phyloP scores from a whole-genome alignment of 2,329 filamentous ascomycete genomes.

The Aquanectria penicillioides region DNA sequence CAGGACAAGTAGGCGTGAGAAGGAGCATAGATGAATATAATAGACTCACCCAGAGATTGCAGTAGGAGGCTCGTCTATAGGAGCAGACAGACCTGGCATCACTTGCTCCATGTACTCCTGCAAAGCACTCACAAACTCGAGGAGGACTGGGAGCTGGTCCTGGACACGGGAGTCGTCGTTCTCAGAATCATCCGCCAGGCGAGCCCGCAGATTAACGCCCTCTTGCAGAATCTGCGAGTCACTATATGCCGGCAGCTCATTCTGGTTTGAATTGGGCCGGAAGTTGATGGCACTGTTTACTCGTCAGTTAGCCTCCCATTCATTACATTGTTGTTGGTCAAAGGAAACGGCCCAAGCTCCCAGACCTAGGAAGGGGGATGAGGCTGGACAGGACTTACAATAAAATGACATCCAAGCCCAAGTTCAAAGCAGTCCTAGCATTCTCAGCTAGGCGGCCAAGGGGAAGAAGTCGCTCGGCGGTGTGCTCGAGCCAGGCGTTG shows the following conservation, averaged over 20 bases:
- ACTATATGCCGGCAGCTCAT: slow-evolving; percentile 40
- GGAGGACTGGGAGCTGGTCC: slow-evolving; percentile 25
- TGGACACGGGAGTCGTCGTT: slow-evolving; percentile 34
- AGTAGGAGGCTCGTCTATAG: slow-evolving; percentile 15
- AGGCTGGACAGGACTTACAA: slow-evolving; percentile 27
- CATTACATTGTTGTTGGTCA: too few relatives aligned
- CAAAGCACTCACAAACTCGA: slow-evolving; percentile 37
- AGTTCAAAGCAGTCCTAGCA: slow-evolving; percentile 36
- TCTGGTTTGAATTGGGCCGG: slow-evolving; percentile 27
- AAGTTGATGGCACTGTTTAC: slow-evolving; percentile 33
- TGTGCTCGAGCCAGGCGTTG: slow-evolving; percentile 35
- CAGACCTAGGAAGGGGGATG: too few relatives aligned
- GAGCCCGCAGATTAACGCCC: slow-evolving; percentile 30
- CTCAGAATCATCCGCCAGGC: slow-evolving; percentile 28
- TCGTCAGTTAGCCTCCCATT: slow-evolving; percentile 15
- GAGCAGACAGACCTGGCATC: slow-evolving; percentile 15
- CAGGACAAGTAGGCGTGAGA: too few relatives aligned
- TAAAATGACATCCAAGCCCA: slow-evolving; percentile 35
- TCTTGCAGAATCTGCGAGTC: slow-evolving; percentile 42
- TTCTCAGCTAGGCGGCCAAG: slow-evolving; percentile 32
- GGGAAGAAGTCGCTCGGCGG: slow-evolving; percentile 34
- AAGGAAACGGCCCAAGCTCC: too few relatives aligned
- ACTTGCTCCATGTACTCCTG: slow-evolving; percentile 38
- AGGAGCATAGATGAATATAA: fast-evolving
- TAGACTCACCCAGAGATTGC: slow-evolving; percentile 24